These are phyloP conservation scores for Solanum bukasovii DNA, from an alignment of 257 asterid genomes.

Conservation along the genomic window DNA sequence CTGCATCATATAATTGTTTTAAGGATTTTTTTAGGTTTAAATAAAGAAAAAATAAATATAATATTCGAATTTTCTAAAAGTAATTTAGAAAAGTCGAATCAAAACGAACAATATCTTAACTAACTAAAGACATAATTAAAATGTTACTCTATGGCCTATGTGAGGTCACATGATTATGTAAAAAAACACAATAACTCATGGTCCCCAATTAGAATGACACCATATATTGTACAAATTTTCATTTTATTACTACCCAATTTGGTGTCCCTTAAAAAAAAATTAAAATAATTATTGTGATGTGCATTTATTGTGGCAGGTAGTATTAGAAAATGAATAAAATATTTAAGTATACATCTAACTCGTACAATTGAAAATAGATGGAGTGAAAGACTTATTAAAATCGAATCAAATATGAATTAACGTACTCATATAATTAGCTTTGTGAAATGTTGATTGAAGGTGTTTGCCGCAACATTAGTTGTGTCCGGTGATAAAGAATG, in stretches of 20 bases:
- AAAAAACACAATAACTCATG: not conserved
- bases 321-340: not conserved
- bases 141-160: not conserved
- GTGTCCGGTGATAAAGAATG: not conserved
- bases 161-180: not conserved
- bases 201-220: not conserved
- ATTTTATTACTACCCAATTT: not conserved
- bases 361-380: not conserved
- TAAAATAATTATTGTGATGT: not conserved
- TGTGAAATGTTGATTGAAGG: not conserved
- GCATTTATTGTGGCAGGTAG: not conserved
- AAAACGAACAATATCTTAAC: not conserved
- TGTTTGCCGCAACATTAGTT: fast-evolving
- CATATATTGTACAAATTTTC: not conserved
- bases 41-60: not conserved
- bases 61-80: not conserved
- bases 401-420: not conserved
- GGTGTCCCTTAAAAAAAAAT: not conserved
- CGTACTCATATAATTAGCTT: not conserved
- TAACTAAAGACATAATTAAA: not conserved
- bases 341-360: not conserved
- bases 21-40: not conserved
- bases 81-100: not conserved
- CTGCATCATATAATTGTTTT: not conserved
- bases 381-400: not conserved